Conservation (phyloP, 768 basidiomycete genomes). For the Leccinum longicurvipes region DNA sequence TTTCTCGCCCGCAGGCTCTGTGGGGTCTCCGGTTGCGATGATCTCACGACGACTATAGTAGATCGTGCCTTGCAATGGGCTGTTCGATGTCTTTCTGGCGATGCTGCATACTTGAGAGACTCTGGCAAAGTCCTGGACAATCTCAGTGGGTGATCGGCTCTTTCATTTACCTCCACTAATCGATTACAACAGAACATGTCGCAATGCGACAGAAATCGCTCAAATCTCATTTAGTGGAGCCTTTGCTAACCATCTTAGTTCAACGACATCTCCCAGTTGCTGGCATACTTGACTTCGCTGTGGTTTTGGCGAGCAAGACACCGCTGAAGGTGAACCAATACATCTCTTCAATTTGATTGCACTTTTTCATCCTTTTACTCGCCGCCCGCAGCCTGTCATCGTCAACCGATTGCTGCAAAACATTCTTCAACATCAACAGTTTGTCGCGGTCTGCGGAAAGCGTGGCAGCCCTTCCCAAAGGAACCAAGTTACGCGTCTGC, state of each 20-base stretch:
- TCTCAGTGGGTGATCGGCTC: conserved; percentile 35
- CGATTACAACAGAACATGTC: conserved; percentile 11
- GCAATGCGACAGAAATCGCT: conserved; percentile 7
- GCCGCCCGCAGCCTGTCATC: conserved; percentile 50
- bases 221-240: conserved; percentile 66
- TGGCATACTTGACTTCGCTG: conserved; percentile 42
- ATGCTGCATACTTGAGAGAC: conserved; percentile 24
- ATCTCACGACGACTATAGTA: conserved; percentile 32
- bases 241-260: conserved; percentile 59
- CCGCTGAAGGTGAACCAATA: conserved; percentile 58
- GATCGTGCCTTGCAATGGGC: conserved; percentile 54
- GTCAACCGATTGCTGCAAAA: conserved; percentile 76
- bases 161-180: background rate
- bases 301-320: conserved; percentile 37
- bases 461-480: conserved; percentile 31
- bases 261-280: conserved; percentile 53
- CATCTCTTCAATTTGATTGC: background rate
- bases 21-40: conserved; percentile 19
- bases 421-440: conserved; percentile 65
- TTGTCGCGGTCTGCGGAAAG: conserved; percentile 44
- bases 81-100: conserved; percentile 42
- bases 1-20: conserved; percentile 31
- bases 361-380: background rate
- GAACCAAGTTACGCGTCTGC: conserved; percentile 48
- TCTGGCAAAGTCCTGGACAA: conserved; percentile 26